Base-by-base conservation (phyloP, 1,284 basidiomycete genomes). In the Rhodotorula sp. region DNA sequence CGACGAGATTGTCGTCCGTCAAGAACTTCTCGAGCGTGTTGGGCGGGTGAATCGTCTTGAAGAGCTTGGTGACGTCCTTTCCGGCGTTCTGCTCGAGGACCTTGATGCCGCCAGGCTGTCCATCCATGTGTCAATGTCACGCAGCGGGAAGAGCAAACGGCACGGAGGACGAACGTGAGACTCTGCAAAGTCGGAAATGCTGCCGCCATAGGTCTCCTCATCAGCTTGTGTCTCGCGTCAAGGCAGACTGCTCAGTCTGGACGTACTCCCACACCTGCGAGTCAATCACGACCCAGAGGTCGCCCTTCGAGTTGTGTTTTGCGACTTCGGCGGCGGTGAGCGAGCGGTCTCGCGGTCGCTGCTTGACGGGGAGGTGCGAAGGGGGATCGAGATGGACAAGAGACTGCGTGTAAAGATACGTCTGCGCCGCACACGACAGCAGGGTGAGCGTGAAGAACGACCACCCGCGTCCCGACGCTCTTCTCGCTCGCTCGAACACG, bases 241-340 rank as follows among this genome's bases (percentile, higher is more conserved):
- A 34, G 6, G 34, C 40, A 11, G 16, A 18, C 13, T 44, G 40
- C 40, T 44, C 16, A 31, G 59, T 46, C 20, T 20, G 8, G 26
- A 64, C 64, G 53, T 2, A 67, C 69, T 91, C 89, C 80, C 89
- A 91, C 28, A 91, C 88, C 64, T 84, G 83, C 80, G 87, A 85
- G 71, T 86, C 83, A 71, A 94, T 89, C 75, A 94, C 87, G 70
- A 95, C 89, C 93, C 92, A 94, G 80, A 91, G 92, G 59, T 82
- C 81, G 31, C 83, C 82, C 31, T 74, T 72, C 34, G 77, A 80
- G 69, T 81, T 83, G 78, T 87, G 86, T 76, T 83, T 82, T 75
- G 82, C 80, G 7, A 87, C 83, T 73, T 87, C 85, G 26, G 51
- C 64, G 1, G 64, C 64, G 24, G 64, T 26, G 15, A 65, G 48